Base-by-base conservation (phyloP, 1,139 yeast species). In the Magnusiomyces suaveolens region DNA sequence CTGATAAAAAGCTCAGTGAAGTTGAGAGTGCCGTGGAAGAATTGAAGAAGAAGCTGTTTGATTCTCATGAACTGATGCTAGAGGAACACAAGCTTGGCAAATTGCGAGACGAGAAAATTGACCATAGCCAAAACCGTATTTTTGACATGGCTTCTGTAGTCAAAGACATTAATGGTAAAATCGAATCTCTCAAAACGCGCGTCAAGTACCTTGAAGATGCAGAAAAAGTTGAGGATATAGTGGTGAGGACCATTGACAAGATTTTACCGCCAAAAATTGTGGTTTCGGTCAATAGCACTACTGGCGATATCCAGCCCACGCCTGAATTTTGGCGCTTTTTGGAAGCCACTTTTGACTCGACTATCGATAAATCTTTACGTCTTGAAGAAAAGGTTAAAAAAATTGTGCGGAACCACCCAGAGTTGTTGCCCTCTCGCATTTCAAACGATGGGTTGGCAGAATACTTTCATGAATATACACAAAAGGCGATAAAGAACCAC, bases 271-370 rank as follows among this genome's bases (percentile, higher is more conserved):
- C 54, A 14, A 41, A 50, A 32, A 26, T 56, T 18, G 53, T 49
- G 4, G 56, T 53, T 10, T 44, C 29, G 25, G 43, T 44, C 6
- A 52, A 56, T 44, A 48, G 54, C 6, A 26, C 20, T 3, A 48
- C 56, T 1, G 54, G 58, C 10, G 52, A 46, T 8, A 46, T 53
- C 23, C 47, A 43, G 16, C 53, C 58, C 2, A 49, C 52, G 4
- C 56, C 58, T 1, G 58, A 56, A 43, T 56, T 56, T 41, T 56
- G 56, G 58, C 46, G 51, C 12, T 56, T 44, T 43, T 24, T 56
- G 6, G 41, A 52, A 23, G 29, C 55, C 3, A 23, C 51, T 6
- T 25, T 48, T 29, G 41, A 25, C 8, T 18, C 29, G 12, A n/a
- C 51, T 6, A 18, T 25, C 26, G 46, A 36, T 3, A 20, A 36